Conservation (phyloP, 2,329 filamentous ascomycete genomes). For the Diplodia seriata region DNA sequence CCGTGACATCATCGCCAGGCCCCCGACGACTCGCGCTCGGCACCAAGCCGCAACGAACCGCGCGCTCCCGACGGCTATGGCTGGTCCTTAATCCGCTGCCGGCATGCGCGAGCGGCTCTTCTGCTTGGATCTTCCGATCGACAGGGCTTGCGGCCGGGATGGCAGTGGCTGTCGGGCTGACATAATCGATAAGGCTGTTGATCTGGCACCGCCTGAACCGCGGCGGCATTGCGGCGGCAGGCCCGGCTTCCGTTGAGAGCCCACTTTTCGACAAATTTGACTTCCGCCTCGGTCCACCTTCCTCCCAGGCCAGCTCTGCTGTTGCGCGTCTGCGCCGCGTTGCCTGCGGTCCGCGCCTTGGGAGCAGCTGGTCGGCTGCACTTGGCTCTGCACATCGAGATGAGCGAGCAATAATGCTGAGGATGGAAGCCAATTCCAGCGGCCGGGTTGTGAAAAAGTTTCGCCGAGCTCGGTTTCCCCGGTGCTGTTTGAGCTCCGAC, state of each 20-base stretch:
- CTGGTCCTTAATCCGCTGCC: slow-evolving; percentile 3
- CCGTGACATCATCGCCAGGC: slow-evolving; percentile 19
- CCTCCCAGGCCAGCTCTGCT: neutral
- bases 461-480: slow-evolving; percentile 21
- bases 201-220: slow-evolving; percentile 11
- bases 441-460: neutral
- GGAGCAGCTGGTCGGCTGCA: neutral
- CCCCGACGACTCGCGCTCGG: slow-evolving; percentile 10
- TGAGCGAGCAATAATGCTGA: neutral
- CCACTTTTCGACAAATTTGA: slow-evolving; percentile 30
- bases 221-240: slow-evolving; percentile 21
- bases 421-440: neutral
- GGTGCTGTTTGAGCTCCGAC: neutral
- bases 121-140: slow-evolving; percentile 31
- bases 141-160: slow-evolving; percentile 23
- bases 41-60: slow-evolving; percentile 9
- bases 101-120: slow-evolving; percentile 17
- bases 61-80: slow-evolving; percentile 9
- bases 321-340: neutral
- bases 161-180: slow-evolving; percentile 12
- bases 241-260: slow-evolving; percentile 6
- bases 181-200: slow-evolving; percentile 28
- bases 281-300: slow-evolving; percentile 29
- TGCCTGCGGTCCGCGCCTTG: neutral
- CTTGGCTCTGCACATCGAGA: neutral